Base-by-base conservation (phyloP, 805 yeast species). In the Pichia exigua region DNA sequence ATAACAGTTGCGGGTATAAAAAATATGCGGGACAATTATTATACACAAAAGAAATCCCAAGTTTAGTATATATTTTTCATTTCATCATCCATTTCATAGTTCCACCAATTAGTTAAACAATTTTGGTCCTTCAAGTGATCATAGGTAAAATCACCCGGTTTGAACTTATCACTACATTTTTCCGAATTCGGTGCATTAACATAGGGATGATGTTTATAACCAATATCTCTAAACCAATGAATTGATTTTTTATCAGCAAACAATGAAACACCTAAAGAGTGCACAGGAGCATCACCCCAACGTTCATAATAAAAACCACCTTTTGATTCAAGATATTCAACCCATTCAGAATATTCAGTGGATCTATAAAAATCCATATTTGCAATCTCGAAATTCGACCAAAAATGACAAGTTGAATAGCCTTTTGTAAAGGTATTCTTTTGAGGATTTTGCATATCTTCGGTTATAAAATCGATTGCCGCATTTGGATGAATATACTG, bases 201-300 rank as follows among this genome's bases (percentile, higher is more conserved):
- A 65, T 85, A 89, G 0, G 96, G 96, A 51, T 71, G 72, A 65
- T 87, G 95, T 49, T 70, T 72, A 63, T 87, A 87, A 0, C 94
- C 95, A 49, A 87, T 82, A 61, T 87, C 95, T 63, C 88, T 76
- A 64, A 90, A 90, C 94, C 95, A 89, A 63, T 89, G 96, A 39
- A 89, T 74, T 49, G 77, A 74, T 10, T 71, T 65, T 58, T 78
- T 83, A 59, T 85, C 89, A 9, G 83, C 87, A 63, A 89, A 86
- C 48, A 87, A 63, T 9, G 81, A 78, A 38, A 87, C 66, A 0
- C 92, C 96, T 44, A 89, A 61, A 3, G 90, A 80, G 64, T 87
- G 94, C 1, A 88, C 94, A 0, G 96, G 96, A 0, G 95, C 96
- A 70, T 88, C 96, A 3, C 96, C 96, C 96, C 96, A 88, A 51